These are phyloP conservation scores for Leptographium procerum DNA, from an alignment of 2,329 filamentous ascomycete species.

Conservation along the genomic window DNA sequence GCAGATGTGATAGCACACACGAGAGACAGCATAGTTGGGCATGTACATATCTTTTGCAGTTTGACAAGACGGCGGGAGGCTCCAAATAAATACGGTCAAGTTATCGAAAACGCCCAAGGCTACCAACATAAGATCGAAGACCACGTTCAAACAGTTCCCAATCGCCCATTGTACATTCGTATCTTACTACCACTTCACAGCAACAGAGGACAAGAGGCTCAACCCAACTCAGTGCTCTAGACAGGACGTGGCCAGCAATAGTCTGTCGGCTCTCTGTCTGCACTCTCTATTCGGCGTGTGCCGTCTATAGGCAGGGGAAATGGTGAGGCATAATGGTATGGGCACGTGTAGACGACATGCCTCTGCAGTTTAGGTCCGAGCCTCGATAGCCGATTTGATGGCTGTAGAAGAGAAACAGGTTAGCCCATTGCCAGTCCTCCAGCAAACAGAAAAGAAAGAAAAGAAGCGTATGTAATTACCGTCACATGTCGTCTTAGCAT, in stretches of 20 bases:
- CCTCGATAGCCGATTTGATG: slow-evolving; percentile 22
- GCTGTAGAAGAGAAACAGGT: slow-evolving; percentile 4
- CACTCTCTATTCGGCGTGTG: too few species aligned
- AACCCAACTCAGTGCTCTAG: too few species aligned
- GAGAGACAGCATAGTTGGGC: too few species aligned
- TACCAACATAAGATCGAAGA: background rate
- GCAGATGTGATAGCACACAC: background rate
- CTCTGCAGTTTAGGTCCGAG: slow-evolving; percentile 12
- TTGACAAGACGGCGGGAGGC: background rate
- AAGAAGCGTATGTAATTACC: slow-evolving; percentile 42
- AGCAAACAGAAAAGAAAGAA: too few species aligned
- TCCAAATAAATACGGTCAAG: background rate
- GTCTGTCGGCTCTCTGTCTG: too few species aligned
- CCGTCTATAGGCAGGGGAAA: too few species aligned
- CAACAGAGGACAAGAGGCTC: too few species aligned
- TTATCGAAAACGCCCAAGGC: background rate
- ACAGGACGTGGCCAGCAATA: too few species aligned
- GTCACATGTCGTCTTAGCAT: slow-evolving; percentile 75
- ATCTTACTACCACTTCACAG: too few species aligned
- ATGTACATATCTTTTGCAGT: background rate
- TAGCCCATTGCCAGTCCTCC: background rate
- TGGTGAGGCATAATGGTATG: background rate
- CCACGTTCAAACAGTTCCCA: background rate
- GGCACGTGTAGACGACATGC: background rate
- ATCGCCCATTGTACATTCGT: too few species aligned